A percentile compares a stretch with the other conserved stretches of the same genome.
Conservation (phyloP, 2,329 filamentous ascomycete species). For the Microcyclospora tardicrescens region DNA sequence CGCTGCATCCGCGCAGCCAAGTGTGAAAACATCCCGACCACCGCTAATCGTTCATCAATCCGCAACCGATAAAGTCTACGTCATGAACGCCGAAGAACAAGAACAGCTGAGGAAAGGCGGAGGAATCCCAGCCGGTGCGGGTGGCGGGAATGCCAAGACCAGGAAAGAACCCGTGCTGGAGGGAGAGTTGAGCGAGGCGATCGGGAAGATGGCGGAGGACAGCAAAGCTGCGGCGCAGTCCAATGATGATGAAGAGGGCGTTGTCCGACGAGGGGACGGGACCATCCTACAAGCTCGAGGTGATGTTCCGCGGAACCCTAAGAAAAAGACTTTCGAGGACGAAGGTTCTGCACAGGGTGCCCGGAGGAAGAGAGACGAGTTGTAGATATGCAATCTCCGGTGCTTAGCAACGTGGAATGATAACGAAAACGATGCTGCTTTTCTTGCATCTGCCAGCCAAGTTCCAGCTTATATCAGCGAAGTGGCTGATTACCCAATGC, state of each 20-base stretch:
- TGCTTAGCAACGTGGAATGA: too few relatives aligned
- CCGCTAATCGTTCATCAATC: constrained; percentile 34
- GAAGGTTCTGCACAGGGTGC: constrained; percentile 22
- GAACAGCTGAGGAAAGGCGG: constrained; percentile 6
- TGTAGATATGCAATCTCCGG: constrained; percentile 7
- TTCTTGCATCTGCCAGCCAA: too few relatives aligned
- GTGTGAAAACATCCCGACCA: constrained; percentile 18
- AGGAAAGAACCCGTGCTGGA: constrained; percentile 17
- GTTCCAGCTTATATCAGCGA: too few relatives aligned
- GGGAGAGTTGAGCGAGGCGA: constrained; percentile 25
- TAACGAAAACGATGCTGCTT: too few relatives aligned
- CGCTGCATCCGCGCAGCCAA: neutral
- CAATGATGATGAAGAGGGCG: constrained; percentile 8
- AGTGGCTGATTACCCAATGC: too few relatives aligned
- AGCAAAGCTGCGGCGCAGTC: constrained; percentile 6
- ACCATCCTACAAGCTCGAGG: constrained; percentile 28
- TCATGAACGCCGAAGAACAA: constrained; percentile 14
- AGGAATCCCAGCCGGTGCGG: constrained; percentile 36
- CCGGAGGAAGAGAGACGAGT: constrained; percentile 21
- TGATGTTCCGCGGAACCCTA: constrained; percentile 38
- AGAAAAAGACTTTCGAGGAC: constrained; percentile 50
- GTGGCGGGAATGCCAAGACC: constrained; percentile 34
- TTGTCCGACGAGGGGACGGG: constrained; percentile 30
- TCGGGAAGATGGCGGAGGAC: constrained; percentile 32
- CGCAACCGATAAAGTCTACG: constrained; percentile 25